Evolutionary conservation across 1,139 yeast genomes (phyloP), one percentile per base, ranked within the genome.

Genomic region (Suhomyces guaymorum): DNA sequence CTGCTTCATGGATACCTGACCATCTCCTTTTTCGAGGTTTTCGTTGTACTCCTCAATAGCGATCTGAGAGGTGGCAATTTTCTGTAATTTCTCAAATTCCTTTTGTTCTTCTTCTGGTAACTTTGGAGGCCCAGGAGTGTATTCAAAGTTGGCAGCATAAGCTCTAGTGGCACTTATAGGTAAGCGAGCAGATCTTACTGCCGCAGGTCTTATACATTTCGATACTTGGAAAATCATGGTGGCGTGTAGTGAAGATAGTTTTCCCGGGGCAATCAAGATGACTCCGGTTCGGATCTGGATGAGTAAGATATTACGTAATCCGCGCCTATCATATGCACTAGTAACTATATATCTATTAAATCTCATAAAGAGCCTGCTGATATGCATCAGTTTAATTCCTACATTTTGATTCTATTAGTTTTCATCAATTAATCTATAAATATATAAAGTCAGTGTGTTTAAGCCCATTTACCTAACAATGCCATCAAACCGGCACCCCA

Each of bases 401-500:
- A n/a, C n/a, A n/a, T n/a, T n/a, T n/a, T n/a, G n/a, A n/a, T n/a
- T n/a, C n/a, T n/a, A n/a, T n/a, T n/a, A n/a, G n/a, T n/a, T n/a
- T n/a, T n/a, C n/a, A n/a, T n/a, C n/a, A n/a, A n/a, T 8, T 21
- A 17, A 19, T 25, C 24, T 30, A 25, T 30, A 25, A 30, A 19
- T 10, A 17, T 22, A 10, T 12, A 12, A 8, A 9, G 24, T 14
- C 13, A 15, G 13, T 10, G n/a, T n/a, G n/a, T n/a, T 37, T 41
- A 87, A n/a, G 94, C 95, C 96, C 96, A 87, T 57, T 76, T 80
- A 40, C 95, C 96, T 38, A 87, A 66, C 38, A 87, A 66, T 1
- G 95, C 95, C 96, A 87, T 87, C 34, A 85, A 57, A 30, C 85
- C 94, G 12, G 89, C 82, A 40, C 96, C 95, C 43, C 70, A 57